Conservation (phyloP, 352 stramenopile species). For the Pythium biforme region DNA sequence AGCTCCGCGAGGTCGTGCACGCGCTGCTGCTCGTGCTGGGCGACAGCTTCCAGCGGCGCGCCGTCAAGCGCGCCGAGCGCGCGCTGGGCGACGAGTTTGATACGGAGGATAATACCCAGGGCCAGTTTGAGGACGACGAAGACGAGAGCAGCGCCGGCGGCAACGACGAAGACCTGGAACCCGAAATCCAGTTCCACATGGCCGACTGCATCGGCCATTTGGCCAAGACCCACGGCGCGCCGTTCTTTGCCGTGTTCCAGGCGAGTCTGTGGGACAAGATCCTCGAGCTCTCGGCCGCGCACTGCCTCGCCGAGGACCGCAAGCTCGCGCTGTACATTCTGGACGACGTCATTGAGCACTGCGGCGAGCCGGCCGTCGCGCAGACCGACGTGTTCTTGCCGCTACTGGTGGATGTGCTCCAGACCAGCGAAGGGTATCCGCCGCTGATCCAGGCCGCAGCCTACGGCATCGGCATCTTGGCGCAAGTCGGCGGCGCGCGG, state of each 20-base stretch:
- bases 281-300: constrained; percentile 51
- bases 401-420: constrained; percentile 58
- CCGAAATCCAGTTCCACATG: constrained; percentile 79
- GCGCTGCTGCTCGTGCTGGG: constrained; percentile 70
- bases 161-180: constrained; percentile 52
- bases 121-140: constrained; percentile 22
- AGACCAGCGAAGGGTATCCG: constrained; percentile 57
- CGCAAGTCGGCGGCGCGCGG: constrained; percentile 42
- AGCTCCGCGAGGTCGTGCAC: constrained; percentile 70
- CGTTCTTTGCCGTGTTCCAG: constrained; percentile 82
- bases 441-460: constrained; percentile 64
- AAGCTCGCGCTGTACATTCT: constrained; percentile 86
- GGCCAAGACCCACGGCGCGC: constrained; percentile 59
- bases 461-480: constrained; percentile 75
- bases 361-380: constrained; percentile 44
- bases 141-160: constrained; percentile 35
- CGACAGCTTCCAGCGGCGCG: constrained; percentile 81
- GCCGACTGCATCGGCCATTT: constrained; percentile 74
- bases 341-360: constrained; percentile 84
- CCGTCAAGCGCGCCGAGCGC: constrained; percentile 42
- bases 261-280: constrained; percentile 76
- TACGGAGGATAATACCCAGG: constrained; percentile 35
- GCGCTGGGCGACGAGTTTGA: constrained; percentile 34
- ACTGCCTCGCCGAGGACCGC: constrained; percentile 76
- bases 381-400: constrained; percentile 67